Evolutionary conservation across 73 alveolate species (phyloP).

Genomic region (Paramecium sexaurelia): DNA sequence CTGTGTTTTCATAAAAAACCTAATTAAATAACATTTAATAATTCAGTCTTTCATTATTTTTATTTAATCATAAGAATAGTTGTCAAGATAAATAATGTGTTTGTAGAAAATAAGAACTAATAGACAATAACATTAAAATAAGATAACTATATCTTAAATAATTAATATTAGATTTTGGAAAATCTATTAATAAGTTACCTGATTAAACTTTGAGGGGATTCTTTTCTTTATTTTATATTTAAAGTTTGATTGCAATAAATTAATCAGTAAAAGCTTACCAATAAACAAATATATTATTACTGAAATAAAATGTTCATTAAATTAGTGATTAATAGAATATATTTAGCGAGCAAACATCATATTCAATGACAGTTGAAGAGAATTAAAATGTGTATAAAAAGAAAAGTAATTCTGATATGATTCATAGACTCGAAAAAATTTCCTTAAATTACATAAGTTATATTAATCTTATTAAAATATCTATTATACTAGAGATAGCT

Average conservation of each 20-base stretch:
- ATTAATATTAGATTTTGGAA: neutral
- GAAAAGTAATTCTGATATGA: neutral
- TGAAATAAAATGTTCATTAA: neutral
- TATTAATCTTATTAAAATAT: neutral
- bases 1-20: neutral
- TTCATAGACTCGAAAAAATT: neutral
- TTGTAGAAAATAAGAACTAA: neutral
- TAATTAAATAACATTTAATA: neutral
- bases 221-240: neutral
- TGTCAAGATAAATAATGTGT: neutral
- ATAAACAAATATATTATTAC: neutral
- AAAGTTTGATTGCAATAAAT: neutral
- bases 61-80: neutral
- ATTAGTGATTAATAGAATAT: neutral
- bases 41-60: neutral
- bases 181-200: neutral
- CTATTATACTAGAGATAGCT: neutral
- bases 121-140: neutral
- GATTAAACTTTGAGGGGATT: neutral
- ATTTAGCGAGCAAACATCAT: neutral
- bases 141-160: neutral
- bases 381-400: neutral
- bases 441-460: neutral
- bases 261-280: neutral
- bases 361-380: neutral